These are phyloP conservation scores for Phytopythium chamaehyphon DNA, from an alignment of 352 stramenopile genomes.

Conservation along the genomic window DNA sequence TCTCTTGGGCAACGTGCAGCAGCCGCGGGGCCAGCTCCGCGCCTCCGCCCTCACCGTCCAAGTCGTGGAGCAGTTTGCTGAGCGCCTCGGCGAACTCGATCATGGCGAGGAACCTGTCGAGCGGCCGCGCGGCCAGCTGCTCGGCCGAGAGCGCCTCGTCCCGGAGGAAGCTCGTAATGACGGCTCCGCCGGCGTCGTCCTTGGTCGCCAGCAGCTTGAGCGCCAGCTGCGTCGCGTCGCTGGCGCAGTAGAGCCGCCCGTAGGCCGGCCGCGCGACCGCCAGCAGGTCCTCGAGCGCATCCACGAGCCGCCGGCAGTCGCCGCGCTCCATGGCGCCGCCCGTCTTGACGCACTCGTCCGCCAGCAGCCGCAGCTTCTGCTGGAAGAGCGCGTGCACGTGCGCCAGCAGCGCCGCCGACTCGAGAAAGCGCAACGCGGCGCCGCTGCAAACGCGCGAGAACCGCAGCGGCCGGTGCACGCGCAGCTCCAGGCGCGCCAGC, in stretches of 20 bases:
- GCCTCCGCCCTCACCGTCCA: constrained; percentile 5
- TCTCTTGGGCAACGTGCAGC: constrained; percentile 25
- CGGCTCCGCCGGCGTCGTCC: background rate
- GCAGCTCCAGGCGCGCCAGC: constrained; percentile 13
- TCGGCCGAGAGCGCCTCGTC: constrained; percentile 16
- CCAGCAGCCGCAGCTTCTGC: constrained; percentile 15
- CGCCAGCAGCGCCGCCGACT: constrained; percentile 14
- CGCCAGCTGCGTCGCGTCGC: constrained; percentile 9
- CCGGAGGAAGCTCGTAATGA: constrained; percentile 19
- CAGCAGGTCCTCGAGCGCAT: constrained; percentile 24
- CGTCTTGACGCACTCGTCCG: constrained; percentile 4
- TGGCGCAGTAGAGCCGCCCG: constrained; percentile 16
- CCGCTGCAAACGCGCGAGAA: constrained; percentile 12
- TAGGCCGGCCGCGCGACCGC: constrained; percentile 19
- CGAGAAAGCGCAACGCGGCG: constrained; percentile 19
- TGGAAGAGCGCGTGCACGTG: constrained; percentile 25
- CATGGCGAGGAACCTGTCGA: constrained; percentile 24
- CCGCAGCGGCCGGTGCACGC: constrained; percentile 16
- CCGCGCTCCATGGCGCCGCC: constrained; percentile 1
- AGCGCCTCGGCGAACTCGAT: constrained; percentile 31
- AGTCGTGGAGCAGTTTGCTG: constrained; percentile 16
- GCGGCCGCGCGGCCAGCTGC: constrained; percentile 14
- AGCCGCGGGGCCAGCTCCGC: constrained; percentile 17
- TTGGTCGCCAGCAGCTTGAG: constrained; percentile 6
- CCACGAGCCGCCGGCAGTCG: constrained; percentile 20